These are phyloP conservation scores for Thalassia testudinum DNA, from an alignment of 116 monocot species.

Conservation along the genomic window DNA sequence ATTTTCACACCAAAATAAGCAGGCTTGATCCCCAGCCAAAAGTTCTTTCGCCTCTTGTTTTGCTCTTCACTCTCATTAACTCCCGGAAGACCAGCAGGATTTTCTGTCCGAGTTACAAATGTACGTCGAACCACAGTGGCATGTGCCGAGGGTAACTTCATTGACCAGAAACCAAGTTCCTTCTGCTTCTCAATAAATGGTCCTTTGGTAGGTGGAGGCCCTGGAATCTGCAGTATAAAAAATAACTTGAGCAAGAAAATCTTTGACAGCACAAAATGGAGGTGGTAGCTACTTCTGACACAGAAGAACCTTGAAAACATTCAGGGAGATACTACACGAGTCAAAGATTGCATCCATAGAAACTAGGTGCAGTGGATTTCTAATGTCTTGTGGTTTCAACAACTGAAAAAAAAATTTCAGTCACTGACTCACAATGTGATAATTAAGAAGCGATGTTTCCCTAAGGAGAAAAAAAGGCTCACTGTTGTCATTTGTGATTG, in stretches of 20 bases:
- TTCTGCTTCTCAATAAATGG: constrained; percentile 54
- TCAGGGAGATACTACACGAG: too few relatives aligned
- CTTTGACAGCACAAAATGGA: too few relatives aligned
- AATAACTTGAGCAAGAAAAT: neutral
- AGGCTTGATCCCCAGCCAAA: constrained; percentile 74
- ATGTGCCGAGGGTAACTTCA: constrained; percentile 89
- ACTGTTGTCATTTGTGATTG: too few relatives aligned
- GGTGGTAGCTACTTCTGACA: too few relatives aligned
- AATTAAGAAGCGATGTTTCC: too few relatives aligned
- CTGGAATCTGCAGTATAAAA: constrained; percentile 54
- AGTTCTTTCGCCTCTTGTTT: constrained; percentile 23
- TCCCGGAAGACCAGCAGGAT: constrained; percentile 64
- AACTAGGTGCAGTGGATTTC: too few relatives aligned
- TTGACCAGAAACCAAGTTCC: constrained; percentile 56
- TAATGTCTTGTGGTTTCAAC: too few relatives aligned
- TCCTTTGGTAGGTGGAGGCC: constrained; percentile 52
- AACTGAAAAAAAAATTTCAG: too few relatives aligned
- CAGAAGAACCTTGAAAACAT: too few relatives aligned
- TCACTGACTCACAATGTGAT: too few relatives aligned
- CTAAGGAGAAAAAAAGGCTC: too few relatives aligned
- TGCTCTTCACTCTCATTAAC: constrained; percentile 35
- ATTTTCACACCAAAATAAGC: constrained; percentile 83
- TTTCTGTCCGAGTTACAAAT: constrained; percentile 37
- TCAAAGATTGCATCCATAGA: too few relatives aligned
- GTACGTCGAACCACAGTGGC: constrained; percentile 76